Evolutionary conservation across 805 yeast genomes (phyloP), one percentile per base, ranked within the genome.

Genomic region (Candida piceae): DNA sequence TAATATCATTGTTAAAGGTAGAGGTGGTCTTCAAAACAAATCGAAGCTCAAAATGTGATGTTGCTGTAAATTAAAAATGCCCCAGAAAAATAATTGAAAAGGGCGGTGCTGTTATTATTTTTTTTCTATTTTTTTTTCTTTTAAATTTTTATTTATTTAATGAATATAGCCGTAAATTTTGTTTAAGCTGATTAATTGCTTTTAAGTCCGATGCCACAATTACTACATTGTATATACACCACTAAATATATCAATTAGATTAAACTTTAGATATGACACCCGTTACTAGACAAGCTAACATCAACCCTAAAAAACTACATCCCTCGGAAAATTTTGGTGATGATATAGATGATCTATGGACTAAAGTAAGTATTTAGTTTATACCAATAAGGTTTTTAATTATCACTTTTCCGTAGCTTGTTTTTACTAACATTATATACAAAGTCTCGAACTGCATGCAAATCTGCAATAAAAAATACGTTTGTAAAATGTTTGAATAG

Each of bases 1-100:
- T 11, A 34, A 40, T 16, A 45, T 49, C 9, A 40, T 41, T 3
- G 49, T 48, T 10, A 49, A 42, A 24, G 55, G 55, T 25, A 42
- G 55, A 35, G 55, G 55, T 7, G 55, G 55, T 29, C 37, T 50
- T n/a, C 55, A 50, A 35, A 41, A 39, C 15, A 49, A 41, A 34
- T 36, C 48, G 10, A 50, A 44, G 25, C 32, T 50, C 30, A 49
- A 44, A 29, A 49, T 50, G 53, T 49, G 35, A 35, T n/a, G n/a
- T n/a, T n/a, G n/a, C n/a, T n/a, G n/a, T n/a, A n/a, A n/a, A n/a
- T n/a, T n/a, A n/a, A n/a, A n/a, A n/a, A n/a, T n/a, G n/a, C n/a
- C n/a, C n/a, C n/a, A n/a, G n/a, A n/a, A n/a, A n/a, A n/a, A n/a
- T n/a, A n/a, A n/a, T n/a, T n/a, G n/a, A n/a, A n/a, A n/a, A n/a